Conservation (phyloP, 2,329 filamentous ascomycete species). For the Chrysosphaeria jannelii region DNA sequence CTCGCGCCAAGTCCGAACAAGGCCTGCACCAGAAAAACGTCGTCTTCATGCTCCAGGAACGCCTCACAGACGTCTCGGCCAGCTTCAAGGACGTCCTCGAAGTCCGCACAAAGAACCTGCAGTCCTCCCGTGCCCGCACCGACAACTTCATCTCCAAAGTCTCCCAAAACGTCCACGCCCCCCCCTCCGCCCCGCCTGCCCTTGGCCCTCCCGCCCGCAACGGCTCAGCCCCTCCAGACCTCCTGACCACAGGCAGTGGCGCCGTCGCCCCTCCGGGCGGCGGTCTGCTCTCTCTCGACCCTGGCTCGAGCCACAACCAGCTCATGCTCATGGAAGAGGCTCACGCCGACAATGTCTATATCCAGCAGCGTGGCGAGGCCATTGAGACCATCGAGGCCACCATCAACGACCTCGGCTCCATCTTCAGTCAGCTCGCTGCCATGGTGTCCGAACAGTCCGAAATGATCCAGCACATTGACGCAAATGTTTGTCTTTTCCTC, state of each 20-base stretch:
- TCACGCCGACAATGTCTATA: conserved; percentile 59
- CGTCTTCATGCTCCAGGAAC: conserved; percentile 68
- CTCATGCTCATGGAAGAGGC: conserved; percentile 83
- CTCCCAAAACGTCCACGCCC: conserved; percentile 33
- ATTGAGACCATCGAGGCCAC: conserved; percentile 94
- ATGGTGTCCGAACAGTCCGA: conserved; percentile 97
- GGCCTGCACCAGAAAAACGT: conserved; percentile 97
- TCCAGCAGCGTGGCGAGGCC: conserved; percentile 76
- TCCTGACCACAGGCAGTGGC: conserved; percentile 1
- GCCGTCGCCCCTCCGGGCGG: conserved; percentile 14
- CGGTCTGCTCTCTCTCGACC: conserved; percentile 63
- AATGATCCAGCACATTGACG: conserved; percentile 31
- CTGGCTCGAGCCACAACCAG: conserved; percentile 50
- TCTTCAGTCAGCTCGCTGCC: conserved; percentile 34
- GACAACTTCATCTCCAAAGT: conserved; percentile 92
- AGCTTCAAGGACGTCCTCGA: conserved; percentile 97
- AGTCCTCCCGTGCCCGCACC: conserved; percentile 68
- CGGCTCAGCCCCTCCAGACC: conserved; percentile 2
- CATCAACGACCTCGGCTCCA: conserved; percentile 56
- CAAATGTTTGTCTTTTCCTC: conserved; percentile 4
- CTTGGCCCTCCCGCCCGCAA: conserved; percentile 3
- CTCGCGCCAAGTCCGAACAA: conserved; percentile 44
- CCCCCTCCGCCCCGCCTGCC: conserved; percentile 9
- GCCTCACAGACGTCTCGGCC: conserved; percentile 68
- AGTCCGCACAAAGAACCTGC: conserved; percentile 90